Conservation (phyloP, 257 asterid genomes). For the Craterostigma plantagineum region DNA sequence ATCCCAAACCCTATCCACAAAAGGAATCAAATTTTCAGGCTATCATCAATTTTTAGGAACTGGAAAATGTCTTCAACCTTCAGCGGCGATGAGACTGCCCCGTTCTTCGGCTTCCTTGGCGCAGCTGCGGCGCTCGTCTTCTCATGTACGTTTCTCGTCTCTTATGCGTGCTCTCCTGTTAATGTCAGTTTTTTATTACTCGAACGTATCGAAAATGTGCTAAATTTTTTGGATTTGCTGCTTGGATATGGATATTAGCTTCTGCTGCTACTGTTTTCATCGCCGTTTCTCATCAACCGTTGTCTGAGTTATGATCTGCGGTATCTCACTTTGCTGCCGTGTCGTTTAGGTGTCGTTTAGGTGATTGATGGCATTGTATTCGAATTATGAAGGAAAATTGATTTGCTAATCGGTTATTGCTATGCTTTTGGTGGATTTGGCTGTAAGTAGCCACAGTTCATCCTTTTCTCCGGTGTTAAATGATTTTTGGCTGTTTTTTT, state of each 20-base stretch:
- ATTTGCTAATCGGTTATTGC: slow-evolving; percentile 2
- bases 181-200: background rate
- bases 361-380: too few relatives aligned
- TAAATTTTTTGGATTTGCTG: background rate
- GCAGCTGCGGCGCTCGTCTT: slow-evolving; percentile 60
- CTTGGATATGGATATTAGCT: background rate
- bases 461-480: background rate
- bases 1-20: slow-evolving; percentile 11
- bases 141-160: slow-evolving; percentile 23
- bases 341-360: background rate
- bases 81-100: slow-evolving; percentile 64
- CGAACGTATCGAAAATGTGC: background rate
- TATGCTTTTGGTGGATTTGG: too few relatives aligned
- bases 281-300: background rate
- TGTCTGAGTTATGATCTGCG: background rate
- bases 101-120: slow-evolving; percentile 57
- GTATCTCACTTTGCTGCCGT: background rate
- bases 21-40: slow-evolving; percentile 2
- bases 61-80: slow-evolving; percentile 29
- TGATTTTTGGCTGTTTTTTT: slow-evolving; percentile 7
- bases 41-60: slow-evolving; percentile 5
- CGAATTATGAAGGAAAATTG: too few relatives aligned
- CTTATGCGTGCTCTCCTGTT: background rate
- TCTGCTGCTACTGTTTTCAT: background rate
- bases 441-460: too few relatives aligned